These are phyloP conservation scores for Allantophomopsis lycopodina DNA, from an alignment of 2,329 filamentous ascomycete genomes.

Conservation along the genomic window DNA sequence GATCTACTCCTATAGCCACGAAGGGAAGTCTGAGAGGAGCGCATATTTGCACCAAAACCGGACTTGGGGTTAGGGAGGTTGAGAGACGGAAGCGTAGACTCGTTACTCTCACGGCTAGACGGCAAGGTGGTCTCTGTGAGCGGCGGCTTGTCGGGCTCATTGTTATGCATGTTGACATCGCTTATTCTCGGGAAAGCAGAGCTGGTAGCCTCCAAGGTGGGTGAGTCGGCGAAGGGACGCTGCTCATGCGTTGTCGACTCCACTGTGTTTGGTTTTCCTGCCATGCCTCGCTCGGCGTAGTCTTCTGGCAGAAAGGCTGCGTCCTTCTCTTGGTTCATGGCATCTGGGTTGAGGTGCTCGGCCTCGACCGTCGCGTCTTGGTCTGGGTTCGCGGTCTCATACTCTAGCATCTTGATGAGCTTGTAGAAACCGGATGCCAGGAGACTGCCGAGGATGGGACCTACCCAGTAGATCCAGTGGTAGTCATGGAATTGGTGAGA, in stretches of 20 bases:
- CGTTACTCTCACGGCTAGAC: too few relatives aligned
- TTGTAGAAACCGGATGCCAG: conserved; percentile 35
- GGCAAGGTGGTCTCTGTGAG: too few relatives aligned
- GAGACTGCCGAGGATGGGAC: conserved; percentile 32
- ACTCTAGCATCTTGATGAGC: conserved; percentile 35
- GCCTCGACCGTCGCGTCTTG: conserved; percentile 21
- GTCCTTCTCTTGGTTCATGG: too few relatives aligned
- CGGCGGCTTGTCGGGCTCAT: not conserved
- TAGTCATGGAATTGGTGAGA: conserved; percentile 24
- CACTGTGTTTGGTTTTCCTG: too few relatives aligned
- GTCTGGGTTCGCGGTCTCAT: conserved; percentile 33
- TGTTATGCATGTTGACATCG: not conserved
- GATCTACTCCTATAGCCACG: too few relatives aligned
- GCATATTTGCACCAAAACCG: too few relatives aligned
- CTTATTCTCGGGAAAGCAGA: not conserved
- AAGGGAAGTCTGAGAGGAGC: too few relatives aligned
- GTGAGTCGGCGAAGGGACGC: not conserved
- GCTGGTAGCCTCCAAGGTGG: not conserved
- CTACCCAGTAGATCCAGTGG: conserved; percentile 37
- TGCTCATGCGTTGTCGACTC: not conserved
- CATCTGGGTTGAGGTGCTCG: not conserved
- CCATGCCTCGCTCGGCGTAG: not conserved
- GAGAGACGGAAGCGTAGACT: too few relatives aligned
- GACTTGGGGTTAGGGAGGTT: too few relatives aligned
- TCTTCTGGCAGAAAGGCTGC: not conserved